phyloP scores from a whole-genome alignment of 2,329 filamentous ascomycete genomes.

The Anthostomella pinea region DNA sequence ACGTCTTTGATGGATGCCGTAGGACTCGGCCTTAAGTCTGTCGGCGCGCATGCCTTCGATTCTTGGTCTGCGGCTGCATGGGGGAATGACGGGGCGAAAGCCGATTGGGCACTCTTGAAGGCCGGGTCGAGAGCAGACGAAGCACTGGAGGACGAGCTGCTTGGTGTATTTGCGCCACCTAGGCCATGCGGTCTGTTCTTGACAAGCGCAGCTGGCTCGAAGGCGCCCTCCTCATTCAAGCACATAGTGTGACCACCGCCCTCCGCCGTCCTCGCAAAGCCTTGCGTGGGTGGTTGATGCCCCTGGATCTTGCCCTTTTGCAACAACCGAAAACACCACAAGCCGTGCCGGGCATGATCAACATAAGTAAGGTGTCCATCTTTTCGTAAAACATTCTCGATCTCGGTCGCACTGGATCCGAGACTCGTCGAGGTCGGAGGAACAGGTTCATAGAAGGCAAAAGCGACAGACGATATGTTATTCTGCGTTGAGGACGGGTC shows the following conservation, averaged over 20 bases:
- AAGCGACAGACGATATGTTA: conserved; percentile 54
- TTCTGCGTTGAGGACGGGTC: conserved; percentile 38
- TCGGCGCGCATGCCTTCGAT: conserved; percentile 24
- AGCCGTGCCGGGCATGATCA: conserved; percentile 46
- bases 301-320: conserved; percentile 38
- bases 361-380: conserved; percentile 53
- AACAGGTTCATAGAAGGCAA: conserved; percentile 53
- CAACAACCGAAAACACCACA: conserved; percentile 55
- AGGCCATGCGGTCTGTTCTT: conserved; percentile 40
- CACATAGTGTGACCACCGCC: conserved; percentile 43
- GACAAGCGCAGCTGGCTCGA: conserved; percentile 49
- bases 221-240: conserved; percentile 47
- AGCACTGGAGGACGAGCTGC: conserved; percentile 42
- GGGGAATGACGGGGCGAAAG: conserved; percentile 26
- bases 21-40: conserved; percentile 34
- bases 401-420: conserved; percentile 46
- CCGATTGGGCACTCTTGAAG: conserved; percentile 31
- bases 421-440: conserved; percentile 43
- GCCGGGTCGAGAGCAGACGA: conserved; percentile 38
- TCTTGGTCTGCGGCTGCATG: conserved; percentile 28
- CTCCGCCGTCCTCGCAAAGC: conserved; percentile 41
- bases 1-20: conserved; percentile 41
- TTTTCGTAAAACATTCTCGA: conserved; percentile 49
- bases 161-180: conserved; percentile 43
- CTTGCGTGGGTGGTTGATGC: conserved; percentile 18